Evolutionary conservation across 768 basidiomycete species (phyloP).

Genomic region (Hortiboletus campestris): DNA sequence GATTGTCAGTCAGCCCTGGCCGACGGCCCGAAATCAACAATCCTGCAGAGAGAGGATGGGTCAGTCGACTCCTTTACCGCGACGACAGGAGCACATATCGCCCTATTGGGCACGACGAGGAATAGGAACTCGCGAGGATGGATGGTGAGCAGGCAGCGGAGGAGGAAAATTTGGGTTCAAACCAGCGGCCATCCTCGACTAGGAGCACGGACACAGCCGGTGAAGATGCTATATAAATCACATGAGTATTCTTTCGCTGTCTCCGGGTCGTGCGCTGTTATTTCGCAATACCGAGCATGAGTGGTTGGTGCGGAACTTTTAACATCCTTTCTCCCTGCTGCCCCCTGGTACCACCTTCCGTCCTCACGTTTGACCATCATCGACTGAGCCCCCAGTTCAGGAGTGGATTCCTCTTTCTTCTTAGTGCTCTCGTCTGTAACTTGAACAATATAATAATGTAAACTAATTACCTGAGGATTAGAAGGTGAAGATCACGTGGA

Average conservation of each 20-base stretch:
- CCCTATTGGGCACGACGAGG: conserved; percentile 46
- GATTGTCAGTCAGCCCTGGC: conserved; percentile 33
- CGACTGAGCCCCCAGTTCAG: not conserved
- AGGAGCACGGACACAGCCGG: conserved; percentile 3
- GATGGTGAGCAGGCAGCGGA: conserved; percentile 32
- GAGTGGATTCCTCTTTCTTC: not conserved
- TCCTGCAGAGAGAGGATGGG: conserved; percentile 40
- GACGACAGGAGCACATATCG: conserved; percentile 43
- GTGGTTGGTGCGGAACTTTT: conserved; percentile 2
- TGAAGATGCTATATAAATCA: conserved; percentile 8
- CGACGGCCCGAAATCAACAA: conserved; percentile 23
- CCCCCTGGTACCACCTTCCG: conserved; percentile 18
- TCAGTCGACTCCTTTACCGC: conserved; percentile 49
- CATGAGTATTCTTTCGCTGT: not conserved
- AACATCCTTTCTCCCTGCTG: conserved; percentile 1
- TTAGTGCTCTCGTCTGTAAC: conserved; percentile 11
- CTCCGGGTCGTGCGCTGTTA: conserved; percentile 3
- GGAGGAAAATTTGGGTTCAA: conserved; percentile 21
- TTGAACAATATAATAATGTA: conserved; percentile 12
- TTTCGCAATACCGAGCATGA: conserved; percentile 5
- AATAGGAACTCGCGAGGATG: conserved; percentile 62
- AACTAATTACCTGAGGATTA: not conserved
- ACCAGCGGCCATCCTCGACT: conserved; percentile 15
- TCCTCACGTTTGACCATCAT: conserved; percentile 24
- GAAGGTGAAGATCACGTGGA: conserved; percentile 12